Conservation (phyloP, 495 filamentous ascomycete genomes). For the Parmelia sp. region DNA sequence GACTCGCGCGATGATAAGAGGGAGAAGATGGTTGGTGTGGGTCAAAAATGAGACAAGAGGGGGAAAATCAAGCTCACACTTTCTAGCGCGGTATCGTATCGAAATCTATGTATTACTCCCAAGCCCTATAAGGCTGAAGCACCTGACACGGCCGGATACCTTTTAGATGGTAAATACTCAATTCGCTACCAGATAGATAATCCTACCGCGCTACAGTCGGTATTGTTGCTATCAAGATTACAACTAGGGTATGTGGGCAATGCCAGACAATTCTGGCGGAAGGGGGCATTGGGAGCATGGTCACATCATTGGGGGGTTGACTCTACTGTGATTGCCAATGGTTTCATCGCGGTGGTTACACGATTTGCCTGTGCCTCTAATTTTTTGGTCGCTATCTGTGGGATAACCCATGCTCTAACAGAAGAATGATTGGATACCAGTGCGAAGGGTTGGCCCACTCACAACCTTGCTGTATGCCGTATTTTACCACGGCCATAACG, state of each 20-base stretch:
- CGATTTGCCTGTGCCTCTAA: background rate
- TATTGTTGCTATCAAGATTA: no score
- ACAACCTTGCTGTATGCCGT: background rate
- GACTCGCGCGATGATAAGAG: background rate
- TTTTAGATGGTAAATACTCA: no score
- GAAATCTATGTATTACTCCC: constrained; percentile 5
- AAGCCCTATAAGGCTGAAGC: background rate
- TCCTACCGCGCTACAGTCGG: no score
- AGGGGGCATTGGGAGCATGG: background rate
- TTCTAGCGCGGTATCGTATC: constrained; percentile 6
- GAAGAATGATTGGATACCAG: background rate
- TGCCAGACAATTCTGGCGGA: background rate
- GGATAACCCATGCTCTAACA: background rate
- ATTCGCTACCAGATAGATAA: no score
- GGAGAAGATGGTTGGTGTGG: background rate
- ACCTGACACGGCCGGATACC: background rate
- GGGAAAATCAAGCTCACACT: background rate
- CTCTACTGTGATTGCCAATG: no score
- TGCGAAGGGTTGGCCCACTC: background rate
- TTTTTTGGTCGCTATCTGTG: background rate
- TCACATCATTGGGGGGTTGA: no score
- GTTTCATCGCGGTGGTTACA: background rate
- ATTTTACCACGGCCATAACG: background rate
- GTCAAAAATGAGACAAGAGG: background rate
- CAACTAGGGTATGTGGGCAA: no score